These are phyloP conservation scores for Lactifluus pinguis DNA, from an alignment of 768 basidiomycete genomes.

Conservation along the genomic window DNA sequence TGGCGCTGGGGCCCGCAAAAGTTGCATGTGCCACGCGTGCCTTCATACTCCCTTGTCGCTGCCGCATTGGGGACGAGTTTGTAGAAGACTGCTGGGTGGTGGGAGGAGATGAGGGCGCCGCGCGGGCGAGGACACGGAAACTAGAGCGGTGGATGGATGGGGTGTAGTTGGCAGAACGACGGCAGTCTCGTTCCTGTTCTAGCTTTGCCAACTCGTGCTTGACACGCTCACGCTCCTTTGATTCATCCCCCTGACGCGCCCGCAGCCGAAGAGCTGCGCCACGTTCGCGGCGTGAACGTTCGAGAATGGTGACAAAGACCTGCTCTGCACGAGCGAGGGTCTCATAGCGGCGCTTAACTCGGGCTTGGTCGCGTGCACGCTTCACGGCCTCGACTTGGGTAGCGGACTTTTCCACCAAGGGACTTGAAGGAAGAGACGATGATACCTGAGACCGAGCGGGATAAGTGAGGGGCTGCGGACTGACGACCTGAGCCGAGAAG, in stretches of 20 bases:
- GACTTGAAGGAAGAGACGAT: background rate
- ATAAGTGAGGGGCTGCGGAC: background rate
- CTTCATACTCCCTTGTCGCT: constrained; percentile 1
- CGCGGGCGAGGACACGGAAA: constrained; percentile 6
- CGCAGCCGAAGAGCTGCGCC: constrained; percentile 2
- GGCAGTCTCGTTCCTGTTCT: constrained; percentile 9
- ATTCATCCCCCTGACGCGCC: constrained; percentile 6
- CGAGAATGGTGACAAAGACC: constrained; percentile 6
- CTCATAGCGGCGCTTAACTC: constrained; percentile 12
- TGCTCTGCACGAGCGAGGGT: constrained; percentile 9
- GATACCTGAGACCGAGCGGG: background rate
- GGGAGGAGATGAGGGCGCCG: background rate
- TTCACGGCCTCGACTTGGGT: background rate
- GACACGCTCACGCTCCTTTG: constrained; percentile 2
- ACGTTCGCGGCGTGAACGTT: constrained; percentile 17
- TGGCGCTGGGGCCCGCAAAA: background rate
- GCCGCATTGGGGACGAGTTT: background rate
- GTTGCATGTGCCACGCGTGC: background rate
- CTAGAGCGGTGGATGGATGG: background rate
- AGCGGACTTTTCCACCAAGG: background rate
- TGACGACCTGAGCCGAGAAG: background rate
- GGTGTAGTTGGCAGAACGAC: background rate
- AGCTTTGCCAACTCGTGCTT: constrained; percentile 5
- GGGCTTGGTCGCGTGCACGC: constrained; percentile 5
- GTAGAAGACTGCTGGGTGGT: background rate